Conservation (phyloP, 2,329 filamentous ascomycete species). For the Trichoderma sp. region DNA sequence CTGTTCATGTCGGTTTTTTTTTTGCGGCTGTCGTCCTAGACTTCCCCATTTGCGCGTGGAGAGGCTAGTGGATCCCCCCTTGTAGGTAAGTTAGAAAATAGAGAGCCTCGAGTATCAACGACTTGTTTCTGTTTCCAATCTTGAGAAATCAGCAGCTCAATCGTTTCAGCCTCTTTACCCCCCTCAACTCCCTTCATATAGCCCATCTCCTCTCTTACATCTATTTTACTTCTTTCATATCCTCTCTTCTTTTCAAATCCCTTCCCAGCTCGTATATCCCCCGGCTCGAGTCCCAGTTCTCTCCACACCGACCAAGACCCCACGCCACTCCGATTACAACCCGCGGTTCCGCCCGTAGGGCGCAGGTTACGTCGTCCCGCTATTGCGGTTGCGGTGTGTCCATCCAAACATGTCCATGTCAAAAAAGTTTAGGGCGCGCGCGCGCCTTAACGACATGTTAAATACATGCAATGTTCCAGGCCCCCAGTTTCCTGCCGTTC, state of each 20-base stretch:
- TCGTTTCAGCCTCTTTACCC: background rate
- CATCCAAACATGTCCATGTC: background rate
- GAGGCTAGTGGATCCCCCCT: background rate
- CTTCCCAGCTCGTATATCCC: background rate
- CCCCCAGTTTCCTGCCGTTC: background rate
- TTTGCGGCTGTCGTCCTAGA: background rate
- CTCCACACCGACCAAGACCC: background rate
- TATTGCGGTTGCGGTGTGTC: background rate
- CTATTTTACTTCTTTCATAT: background rate
- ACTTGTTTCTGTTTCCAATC: too few species aligned
- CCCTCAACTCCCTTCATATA: background rate
- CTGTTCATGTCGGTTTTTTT: background rate
- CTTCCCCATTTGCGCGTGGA: background rate
- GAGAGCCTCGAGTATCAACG: background rate
- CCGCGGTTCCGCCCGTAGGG: slow-evolving; percentile 4
- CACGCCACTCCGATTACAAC: background rate
- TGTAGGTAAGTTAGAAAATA: background rate
- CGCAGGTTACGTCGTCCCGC: background rate
- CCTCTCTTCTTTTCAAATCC: background rate
- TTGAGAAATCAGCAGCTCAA: background rate
- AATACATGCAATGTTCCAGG: background rate
- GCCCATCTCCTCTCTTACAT: background rate
- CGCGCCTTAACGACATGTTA: slow-evolving; percentile 2
- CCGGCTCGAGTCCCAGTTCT: slow-evolving; percentile 3
- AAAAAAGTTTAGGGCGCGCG: background rate